These are phyloP conservation scores for Sugiyamaella novakii DNA, from an alignment of 1,139 yeast genomes.

Conservation along the genomic window DNA sequence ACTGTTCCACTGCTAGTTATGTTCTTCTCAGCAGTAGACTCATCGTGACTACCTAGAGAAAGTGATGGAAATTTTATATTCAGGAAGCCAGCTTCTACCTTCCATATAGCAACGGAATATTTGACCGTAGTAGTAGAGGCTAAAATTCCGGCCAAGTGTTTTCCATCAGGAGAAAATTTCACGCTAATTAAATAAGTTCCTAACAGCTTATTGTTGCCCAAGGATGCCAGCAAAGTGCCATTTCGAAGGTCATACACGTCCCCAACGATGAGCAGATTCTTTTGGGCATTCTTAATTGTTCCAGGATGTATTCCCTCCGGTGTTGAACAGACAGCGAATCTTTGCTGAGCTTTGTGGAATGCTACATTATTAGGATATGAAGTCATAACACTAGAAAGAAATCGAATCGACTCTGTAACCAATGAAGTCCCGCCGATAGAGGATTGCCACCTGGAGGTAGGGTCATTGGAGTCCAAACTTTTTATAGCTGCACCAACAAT, in stretches of 20 bases:
- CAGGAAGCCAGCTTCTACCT: conserved; percentile 19
- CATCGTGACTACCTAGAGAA: conserved; percentile 1
- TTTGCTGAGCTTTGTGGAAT: conserved; percentile 36
- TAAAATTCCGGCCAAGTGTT: conserved; percentile 23
- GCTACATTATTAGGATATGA: conserved; percentile 31
- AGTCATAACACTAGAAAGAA: conserved; percentile 29
- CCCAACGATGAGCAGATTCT: conserved; percentile 24
- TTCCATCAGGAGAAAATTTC: conserved; percentile 35
- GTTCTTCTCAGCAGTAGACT: neutral
- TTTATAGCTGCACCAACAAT: conserved; percentile 33
- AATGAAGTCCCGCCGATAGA: conserved; percentile 31
- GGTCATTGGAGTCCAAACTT: conserved; percentile 32
- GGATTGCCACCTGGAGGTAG: conserved; percentile 28
- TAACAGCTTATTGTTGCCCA: conserved; percentile 19
- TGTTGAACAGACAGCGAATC: conserved; percentile 32
- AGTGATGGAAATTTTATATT: conserved; percentile 5
- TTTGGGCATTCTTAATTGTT: neutral
- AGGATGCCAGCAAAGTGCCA: conserved; percentile 31
- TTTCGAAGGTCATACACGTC: conserved; percentile 35
- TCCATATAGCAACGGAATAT: conserved; percentile 23
- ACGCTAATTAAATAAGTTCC: conserved; percentile 21
- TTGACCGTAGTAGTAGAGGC: neutral
- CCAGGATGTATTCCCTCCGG: conserved; percentile 20
- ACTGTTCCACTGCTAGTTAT: neutral
- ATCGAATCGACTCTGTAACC: conserved; percentile 33